Evolutionary conservation across 768 basidiomycete genomes (phyloP), one percentile per base, ranked within the genome.

Genomic region (Saitozyma sp.): DNA sequence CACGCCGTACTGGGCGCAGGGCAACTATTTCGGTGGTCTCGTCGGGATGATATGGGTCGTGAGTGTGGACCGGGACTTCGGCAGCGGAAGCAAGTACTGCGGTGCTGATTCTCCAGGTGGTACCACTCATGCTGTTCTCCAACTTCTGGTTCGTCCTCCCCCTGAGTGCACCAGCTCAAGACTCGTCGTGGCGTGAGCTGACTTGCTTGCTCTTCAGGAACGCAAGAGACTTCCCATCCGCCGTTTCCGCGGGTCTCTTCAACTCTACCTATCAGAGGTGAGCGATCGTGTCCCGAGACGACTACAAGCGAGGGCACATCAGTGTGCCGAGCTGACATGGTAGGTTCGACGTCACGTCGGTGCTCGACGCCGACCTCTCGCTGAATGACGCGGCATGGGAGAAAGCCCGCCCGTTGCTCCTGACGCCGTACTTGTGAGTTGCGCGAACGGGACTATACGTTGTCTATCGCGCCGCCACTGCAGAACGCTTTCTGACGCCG

Each of bases 371-470:
- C 0, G 75, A 78, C 55, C 67, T 80, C 0, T 76, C 78, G 16
- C 65, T 80, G 9, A 72, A 80, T 54, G 71, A 73, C 17, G 69
- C 66, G 52, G 76, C 71, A 7, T 80, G 73, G 71, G 80, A 77
- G n/a, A 60, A 61, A 8, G 68, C 68, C 0, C 64, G 61, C 46
- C 80, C 80, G 0, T 58, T 80, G 0, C 63, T 80, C 1, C 65
- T 80, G 9, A 79, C 80, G 6, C 80, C 80, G 7, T 79, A 77
- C 54, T 80, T 80, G 78, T 79, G 19, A 67, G 75, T 64, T 10
- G 11, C 20, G 3, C 29, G 29, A 29, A 29, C 29, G 29, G 2
- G 29, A 5, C 5, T 29, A 29, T 29, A 29, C 29, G 29, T 29
- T 29, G 29, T 5, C 29, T 29, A 19, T 45, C 46, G 3, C 11